Evolutionary conservation across 257 asterid species (phyloP), one percentile per base, ranked within the genome.

Genomic region (Thymus mandschuricus): DNA sequence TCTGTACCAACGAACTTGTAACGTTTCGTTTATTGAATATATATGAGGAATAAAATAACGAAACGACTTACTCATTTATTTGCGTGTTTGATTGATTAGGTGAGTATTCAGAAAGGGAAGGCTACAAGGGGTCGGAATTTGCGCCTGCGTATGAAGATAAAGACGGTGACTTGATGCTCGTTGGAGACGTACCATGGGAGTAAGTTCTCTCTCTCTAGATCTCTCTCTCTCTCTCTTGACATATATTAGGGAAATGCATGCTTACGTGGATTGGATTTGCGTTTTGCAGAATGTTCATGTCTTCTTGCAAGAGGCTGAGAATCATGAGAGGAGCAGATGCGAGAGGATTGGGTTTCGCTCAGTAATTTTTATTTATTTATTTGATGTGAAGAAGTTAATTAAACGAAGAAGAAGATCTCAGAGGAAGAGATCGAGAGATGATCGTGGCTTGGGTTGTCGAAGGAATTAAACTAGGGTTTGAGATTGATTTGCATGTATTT

Each of bases 141-240:
- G 90, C 96, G 48, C 96, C 98, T 64, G 96, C 96, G 0, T 92
- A 89, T 72, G 98, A 92, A 82, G 98, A 89, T 64, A 92, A 92
- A 81, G 98, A 92, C 79, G 96, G 96, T 27, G 98, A 92, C 55
- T 81, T 90, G 79, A 92, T 89, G 98, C 98, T 92, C 50, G 92
- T 92, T 63, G 96, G 98, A 54, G 97, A 92, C 79, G 97, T 89
- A 72, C 97, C 97, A 27, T 91, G 88, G 87, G 89, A 81, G 97
- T 90, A 83, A 73, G 83, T 35, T 48, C 43, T 50, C 76, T 44
- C 48, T 58, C 71, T 40, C 31, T 60, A 41, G 60, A 60, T 45
- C 60, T 70, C 67, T 44, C 29, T 57, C 12, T 46, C 1, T 48
- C 1, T 30, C 31, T 6, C 30, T 13, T 12, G 6, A 13, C 3